These are phyloP conservation scores for Lipomyces japonicus DNA, from an alignment of 805 yeast genomes.

Conservation along the genomic window DNA sequence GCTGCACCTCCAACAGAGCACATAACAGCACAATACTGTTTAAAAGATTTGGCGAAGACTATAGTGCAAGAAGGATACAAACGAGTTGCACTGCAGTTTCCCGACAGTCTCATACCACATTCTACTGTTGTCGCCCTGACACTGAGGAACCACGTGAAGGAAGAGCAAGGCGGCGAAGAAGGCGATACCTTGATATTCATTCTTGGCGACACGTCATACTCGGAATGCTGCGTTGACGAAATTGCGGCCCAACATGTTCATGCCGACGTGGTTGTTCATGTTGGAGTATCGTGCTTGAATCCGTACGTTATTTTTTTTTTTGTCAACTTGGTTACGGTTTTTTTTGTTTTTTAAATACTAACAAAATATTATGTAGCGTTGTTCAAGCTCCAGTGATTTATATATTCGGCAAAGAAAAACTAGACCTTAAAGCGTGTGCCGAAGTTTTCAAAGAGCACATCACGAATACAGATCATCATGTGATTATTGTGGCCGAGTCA, in stretches of 20 bases:
- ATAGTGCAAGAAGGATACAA: conserved; percentile 34
- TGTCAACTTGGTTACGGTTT: background rate
- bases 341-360: background rate
- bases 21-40: conserved; percentile 47
- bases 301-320: conserved; percentile 38
- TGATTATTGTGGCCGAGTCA: conserved; percentile 38
- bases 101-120: conserved; percentile 74
- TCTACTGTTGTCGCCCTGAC: conserved; percentile 62
- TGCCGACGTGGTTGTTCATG: conserved; percentile 83
- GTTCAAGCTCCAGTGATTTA: conserved; percentile 70
- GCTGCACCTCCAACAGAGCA: conserved; percentile 34
- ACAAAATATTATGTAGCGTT: conserved; percentile 37
- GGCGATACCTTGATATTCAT: conserved; percentile 54
- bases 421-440: conserved; percentile 45
- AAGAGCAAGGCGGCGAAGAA: background rate
- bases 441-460: conserved; percentile 45
- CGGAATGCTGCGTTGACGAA: conserved; percentile 93
- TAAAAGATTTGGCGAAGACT: conserved; percentile 18
- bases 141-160: background rate
- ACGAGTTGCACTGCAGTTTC: conserved; percentile 78
- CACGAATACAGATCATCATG: conserved; percentile 41
- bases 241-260: conserved; percentile 91
- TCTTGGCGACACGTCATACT: conserved; percentile 92
- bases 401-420: conserved; percentile 66
- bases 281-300: conserved; percentile 91